phyloP scores from a whole-genome alignment of 306 rosid genomes.

The Fagus sylvatica region DNA sequence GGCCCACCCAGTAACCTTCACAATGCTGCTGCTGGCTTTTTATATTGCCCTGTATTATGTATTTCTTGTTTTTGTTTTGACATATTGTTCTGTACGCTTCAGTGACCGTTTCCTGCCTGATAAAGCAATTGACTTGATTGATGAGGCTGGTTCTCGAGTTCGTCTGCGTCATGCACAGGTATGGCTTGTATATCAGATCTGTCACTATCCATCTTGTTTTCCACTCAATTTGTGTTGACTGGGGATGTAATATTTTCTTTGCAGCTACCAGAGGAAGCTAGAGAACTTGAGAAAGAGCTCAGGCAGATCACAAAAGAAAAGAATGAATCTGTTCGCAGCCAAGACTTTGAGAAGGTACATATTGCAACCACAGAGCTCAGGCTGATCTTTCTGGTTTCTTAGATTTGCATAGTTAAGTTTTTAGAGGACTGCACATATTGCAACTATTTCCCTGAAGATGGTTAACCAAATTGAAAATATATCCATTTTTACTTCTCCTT shows the following conservation, averaged over 20 bases:
- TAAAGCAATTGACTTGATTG: constrained; percentile 93
- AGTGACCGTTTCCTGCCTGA: constrained; percentile 97
- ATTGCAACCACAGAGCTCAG: background rate
- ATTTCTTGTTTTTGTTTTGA: background rate
- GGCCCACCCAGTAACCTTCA: background rate
- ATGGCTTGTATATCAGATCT: background rate
- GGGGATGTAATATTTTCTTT: constrained; percentile 15
- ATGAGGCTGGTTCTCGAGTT: constrained; percentile 96
- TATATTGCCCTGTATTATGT: background rate
- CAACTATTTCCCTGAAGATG: background rate
- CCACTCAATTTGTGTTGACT: constrained; percentile 19
- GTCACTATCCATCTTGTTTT: constrained; percentile 6
- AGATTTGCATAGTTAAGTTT: background rate
- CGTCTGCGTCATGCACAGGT: constrained; percentile 96
- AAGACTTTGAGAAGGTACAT: constrained; percentile 89
- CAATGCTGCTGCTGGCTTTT: background rate
- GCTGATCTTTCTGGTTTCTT: background rate
- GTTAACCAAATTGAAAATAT: background rate
- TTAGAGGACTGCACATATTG: background rate
- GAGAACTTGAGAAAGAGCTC: constrained; percentile 83
- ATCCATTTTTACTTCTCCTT: background rate
- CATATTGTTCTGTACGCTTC: constrained; percentile 26
- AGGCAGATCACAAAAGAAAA: constrained; percentile 92
- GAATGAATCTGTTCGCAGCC: constrained; percentile 87
- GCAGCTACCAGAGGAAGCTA: constrained; percentile 93